Base-by-base conservation (phyloP, 2,329 filamentous ascomycete genomes). In the Pseudocercospora fuligena region DNA sequence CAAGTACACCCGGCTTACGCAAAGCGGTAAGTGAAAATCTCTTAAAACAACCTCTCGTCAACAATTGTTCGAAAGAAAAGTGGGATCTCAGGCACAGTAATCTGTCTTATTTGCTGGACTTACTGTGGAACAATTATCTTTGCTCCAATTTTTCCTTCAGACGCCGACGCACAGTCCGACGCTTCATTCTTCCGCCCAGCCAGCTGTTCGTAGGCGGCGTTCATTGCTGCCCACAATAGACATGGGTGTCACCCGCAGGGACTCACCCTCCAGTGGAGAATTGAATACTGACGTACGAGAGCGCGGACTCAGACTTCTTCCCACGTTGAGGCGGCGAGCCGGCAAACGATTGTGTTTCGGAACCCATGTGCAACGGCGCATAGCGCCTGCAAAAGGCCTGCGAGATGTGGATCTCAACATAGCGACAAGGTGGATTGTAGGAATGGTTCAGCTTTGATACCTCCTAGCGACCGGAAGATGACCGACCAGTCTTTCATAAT, bases 401-500 rank as follows among this genome's bases (percentile, higher is more conserved):
- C 25, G 56, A 59, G n/a, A 43, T 59, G 62, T 64, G 62, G 62
- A 64, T 64, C 62, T 64, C 54, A 60, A 54, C 25, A 57, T 60
- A 56, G 53, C 57, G 43, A 64, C 54, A 14, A 29, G 56, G 49
- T 63, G 29, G 36, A 56, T 19, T 40, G 40, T 46, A 61, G 58
- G 40, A 49, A 49, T 21, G 23, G 21, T 27, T 29, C 12, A 29
- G 27, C n/a, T 43, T 59, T 43, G 31, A 43, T 40, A n/a, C n/a
- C n/a, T 21, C n/a, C 25, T 56, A 11, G 8, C 14, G 33, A 14
- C 31, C 31, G 31, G 31, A 33, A 33, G 31, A 14, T 33, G 43
- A 47, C 43, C 43, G 9, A n/a, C 43, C n/a, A 19, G 6, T n/a
- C 23, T 31, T 63, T 63, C 49, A 56, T 63, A 57, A 57, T 19